These are phyloP conservation scores for Solanum hybrid DNA, from an alignment of 305 asterid genomes.

Conservation along the genomic window DNA sequence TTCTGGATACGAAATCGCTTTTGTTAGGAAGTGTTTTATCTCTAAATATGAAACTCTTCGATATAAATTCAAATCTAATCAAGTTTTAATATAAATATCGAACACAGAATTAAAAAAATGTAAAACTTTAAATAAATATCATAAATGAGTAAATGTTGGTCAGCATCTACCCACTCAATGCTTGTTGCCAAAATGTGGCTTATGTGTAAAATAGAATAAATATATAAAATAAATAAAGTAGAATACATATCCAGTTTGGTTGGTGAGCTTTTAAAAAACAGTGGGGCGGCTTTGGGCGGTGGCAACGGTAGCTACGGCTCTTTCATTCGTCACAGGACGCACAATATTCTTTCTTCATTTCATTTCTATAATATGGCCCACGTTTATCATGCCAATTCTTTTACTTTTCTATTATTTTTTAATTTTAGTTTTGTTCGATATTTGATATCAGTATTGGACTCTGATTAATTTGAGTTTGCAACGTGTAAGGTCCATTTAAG, in stretches of 20 bases:
- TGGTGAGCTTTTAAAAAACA: not conserved
- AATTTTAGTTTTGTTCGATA: not conserved
- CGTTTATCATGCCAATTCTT: not conserved
- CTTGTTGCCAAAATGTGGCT: not conserved
- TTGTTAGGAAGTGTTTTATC: too few relatives aligned
- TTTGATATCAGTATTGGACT: not conserved
- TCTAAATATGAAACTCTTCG: too few relatives aligned
- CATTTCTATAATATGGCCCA: not conserved
- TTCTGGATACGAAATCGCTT: too few relatives aligned
- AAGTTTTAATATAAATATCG: too few relatives aligned
- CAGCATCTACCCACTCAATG: not conserved
- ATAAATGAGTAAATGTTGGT: not conserved
- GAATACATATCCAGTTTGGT: not conserved
- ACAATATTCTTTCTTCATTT: not conserved
- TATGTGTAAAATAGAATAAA: not conserved
- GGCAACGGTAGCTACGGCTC: not conserved
- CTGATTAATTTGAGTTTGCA: not conserved
- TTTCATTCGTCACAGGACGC: not conserved
- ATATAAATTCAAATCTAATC: too few relatives aligned
- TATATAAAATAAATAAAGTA: not conserved
- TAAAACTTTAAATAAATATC: not conserved
- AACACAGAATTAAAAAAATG: too few relatives aligned
- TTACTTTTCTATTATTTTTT: not conserved
- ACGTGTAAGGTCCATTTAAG: not conserved
- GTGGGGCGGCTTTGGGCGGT: conserved; percentile 13